These are phyloP conservation scores for Hysterium pulicare DNA, from an alignment of 2,329 filamentous ascomycete genomes.

Conservation along the genomic window DNA sequence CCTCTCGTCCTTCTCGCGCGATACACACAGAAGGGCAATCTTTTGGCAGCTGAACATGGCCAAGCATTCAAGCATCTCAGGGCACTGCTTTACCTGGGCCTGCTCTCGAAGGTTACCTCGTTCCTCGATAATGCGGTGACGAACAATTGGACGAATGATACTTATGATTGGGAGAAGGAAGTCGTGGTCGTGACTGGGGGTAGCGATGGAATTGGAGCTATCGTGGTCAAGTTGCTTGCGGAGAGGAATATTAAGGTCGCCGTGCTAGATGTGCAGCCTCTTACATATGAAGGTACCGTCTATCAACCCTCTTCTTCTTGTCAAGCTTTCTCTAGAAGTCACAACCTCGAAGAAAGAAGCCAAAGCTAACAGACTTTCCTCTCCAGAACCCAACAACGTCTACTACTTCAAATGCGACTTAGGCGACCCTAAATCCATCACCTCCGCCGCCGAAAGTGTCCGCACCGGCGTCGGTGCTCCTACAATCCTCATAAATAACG, in stretches of 20 bases:
- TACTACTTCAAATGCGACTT: constrained; percentile 70
- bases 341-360: not conserved
- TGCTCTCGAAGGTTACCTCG: constrained; percentile 48
- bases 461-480: constrained; percentile 58
- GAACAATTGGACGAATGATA: constrained; percentile 52
- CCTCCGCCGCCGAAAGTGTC: constrained; percentile 52
- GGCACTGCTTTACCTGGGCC: constrained; percentile 51
- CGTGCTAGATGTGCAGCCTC: constrained; percentile 65
- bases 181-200: constrained; percentile 73
- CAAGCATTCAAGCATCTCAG: constrained; percentile 55
- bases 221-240: constrained; percentile 63
- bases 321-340: not conserved
- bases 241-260: constrained; percentile 64
- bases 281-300: constrained; percentile 49
- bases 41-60: constrained; percentile 47
- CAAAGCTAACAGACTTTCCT: constrained; percentile 7
- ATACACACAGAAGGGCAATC: constrained; percentile 60
- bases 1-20: constrained; percentile 61
- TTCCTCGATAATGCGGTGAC: constrained; percentile 51
- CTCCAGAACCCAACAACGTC: constrained; percentile 51
- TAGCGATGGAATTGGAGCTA: constrained; percentile 67
- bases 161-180: constrained; percentile 65
- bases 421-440: constrained; percentile 55
- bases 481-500: constrained; percentile 71
- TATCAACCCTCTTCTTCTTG: not conserved